Evolutionary conservation across 345 rosid species (phyloP).

Genomic region (Draba incana): DNA sequence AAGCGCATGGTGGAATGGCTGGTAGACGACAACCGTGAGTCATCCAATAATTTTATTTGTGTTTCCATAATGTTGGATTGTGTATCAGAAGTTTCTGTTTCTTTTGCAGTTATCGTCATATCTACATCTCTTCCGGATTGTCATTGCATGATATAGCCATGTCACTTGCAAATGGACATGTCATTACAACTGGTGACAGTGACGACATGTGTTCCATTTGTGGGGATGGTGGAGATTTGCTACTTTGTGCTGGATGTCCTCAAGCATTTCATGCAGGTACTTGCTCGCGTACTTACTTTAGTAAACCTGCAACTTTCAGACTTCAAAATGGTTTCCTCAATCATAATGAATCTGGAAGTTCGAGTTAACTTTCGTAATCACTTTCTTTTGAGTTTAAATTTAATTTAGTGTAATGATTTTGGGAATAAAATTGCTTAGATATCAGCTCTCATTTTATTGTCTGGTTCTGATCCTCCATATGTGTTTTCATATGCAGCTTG

Average conservation of each 20-base stretch:
- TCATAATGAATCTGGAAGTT: neutral
- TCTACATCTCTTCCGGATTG: slow-evolving; percentile 76
- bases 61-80: slow-evolving; percentile 24
- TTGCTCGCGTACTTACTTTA: neutral
- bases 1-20: slow-evolving; percentile 99
- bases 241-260: slow-evolving; percentile 81
- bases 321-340: neutral
- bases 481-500: slow-evolving; percentile 69
- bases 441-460: neutral
- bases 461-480: slow-evolving; percentile 28
- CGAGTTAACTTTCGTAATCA: neutral
- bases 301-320: neutral
- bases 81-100: slow-evolving; percentile 14
- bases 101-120: slow-evolving; percentile 83
- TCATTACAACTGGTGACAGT: slow-evolving; percentile 63
- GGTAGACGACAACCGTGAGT: slow-evolving; percentile 99
- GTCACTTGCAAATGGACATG: slow-evolving; percentile 80
- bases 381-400: neutral
- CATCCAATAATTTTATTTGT: slow-evolving; percentile 23
- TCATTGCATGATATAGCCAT: slow-evolving; percentile 95
- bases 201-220: slow-evolving; percentile 91
- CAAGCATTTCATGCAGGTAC: slow-evolving; percentile 87
- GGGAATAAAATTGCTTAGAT: slow-evolving; percentile 1
- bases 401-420: neutral
- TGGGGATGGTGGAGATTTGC: slow-evolving; percentile 81